These are phyloP conservation scores for Colletotrichum sp. DNA, from an alignment of 2,329 filamentous ascomycete genomes.

Conservation along the genomic window DNA sequence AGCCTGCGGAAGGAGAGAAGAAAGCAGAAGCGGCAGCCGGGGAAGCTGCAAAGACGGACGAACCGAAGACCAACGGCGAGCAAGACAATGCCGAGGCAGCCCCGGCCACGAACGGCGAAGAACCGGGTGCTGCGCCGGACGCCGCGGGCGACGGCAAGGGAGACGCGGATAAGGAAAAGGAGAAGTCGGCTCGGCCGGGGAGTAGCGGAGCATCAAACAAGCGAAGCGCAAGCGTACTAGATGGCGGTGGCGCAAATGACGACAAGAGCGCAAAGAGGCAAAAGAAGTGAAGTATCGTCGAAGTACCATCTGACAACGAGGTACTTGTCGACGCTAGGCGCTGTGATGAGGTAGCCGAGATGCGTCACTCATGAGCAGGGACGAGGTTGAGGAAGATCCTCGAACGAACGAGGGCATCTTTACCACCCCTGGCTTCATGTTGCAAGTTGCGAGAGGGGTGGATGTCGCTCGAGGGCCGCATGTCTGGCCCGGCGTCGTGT, in stretches of 20 bases:
- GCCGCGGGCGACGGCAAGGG: conserved; percentile 22
- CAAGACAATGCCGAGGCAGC: neutral
- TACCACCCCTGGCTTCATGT: neutral
- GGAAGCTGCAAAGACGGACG: conserved; percentile 5
- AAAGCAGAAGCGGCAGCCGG: neutral
- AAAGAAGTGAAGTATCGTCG: conserved; percentile 50
- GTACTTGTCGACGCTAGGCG: conserved; percentile 22
- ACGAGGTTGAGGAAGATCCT: neutral
- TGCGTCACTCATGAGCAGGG: neutral
- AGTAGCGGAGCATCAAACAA: conserved; percentile 63
- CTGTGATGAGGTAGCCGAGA: conserved; percentile 4
- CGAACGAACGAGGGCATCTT: neutral
- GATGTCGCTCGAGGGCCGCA: neutral
- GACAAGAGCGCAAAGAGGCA: conserved; percentile 66
- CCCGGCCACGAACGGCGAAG: neutral
- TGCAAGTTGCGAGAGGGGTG: neutral
- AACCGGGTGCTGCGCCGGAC: neutral
- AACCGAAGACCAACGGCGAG: conserved; percentile 18
- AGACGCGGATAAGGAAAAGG: conserved; percentile 31
- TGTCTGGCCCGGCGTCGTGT: neutral
- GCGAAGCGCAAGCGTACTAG: conserved; percentile 83
- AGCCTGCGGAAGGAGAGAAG: neutral
- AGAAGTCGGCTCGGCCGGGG: conserved; percentile 36
- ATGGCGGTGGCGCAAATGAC: conserved; percentile 55
- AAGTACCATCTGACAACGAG: conserved; percentile 24